Conservation (phyloP, 257 asterid genomes). For the Echites panduratus region DNA sequence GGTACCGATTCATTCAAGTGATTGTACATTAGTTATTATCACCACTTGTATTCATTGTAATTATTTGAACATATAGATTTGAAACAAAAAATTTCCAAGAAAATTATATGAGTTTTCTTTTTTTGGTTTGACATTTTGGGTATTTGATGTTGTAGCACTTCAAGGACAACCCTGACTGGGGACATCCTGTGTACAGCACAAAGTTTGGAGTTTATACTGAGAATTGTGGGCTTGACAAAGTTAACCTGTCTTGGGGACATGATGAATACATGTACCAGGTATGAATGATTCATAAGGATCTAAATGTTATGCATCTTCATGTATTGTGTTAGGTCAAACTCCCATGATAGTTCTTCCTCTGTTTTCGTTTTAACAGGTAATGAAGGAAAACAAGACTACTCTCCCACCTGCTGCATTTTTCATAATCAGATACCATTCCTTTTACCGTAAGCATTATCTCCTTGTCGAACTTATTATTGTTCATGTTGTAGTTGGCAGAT, state of each 20-base stretch:
- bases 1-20: not conserved
- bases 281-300: not conserved
- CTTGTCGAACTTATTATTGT: too few relatives aligned
- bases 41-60: too few relatives aligned
- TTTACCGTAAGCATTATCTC: conserved; percentile 12
- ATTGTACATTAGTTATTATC: too few relatives aligned
- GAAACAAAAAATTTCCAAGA: not conserved
- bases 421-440: conserved; percentile 17
- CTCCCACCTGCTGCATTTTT: conserved; percentile 25
- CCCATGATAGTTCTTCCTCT: not conserved
- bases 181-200: conserved; percentile 15
- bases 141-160: conserved; percentile 9
- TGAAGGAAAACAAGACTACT: conserved; percentile 20
- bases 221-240: conserved; percentile 23
- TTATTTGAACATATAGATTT: too few relatives aligned
- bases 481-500: too few relatives aligned
- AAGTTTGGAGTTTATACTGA: conserved; percentile 18
- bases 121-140: not conserved
- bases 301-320: too few relatives aligned
- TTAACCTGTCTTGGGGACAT: conserved; percentile 23
- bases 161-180: conserved; percentile 18
- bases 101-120: not conserved
- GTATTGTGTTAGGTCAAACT: too few relatives aligned
- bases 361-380: conserved; percentile 5
- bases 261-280: conserved; percentile 24